Evolutionary conservation across 176 grass and related monocot genomes (phyloP).

Genomic region (maize (Zea mays)): Zm-B73-REFERENCE-NAM-5.0 NC_050099.1:186358001-186358500

Average conservation of each 20-base stretch:
- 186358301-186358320: constrained; percentile 12
- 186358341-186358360: constrained; percentile 24
- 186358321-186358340: not conserved
- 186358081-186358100: not conserved
- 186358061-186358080: not conserved
- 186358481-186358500: not conserved
- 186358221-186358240: not conserved
- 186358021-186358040: constrained; percentile 30
- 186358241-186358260: constrained; percentile 6
- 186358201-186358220: not conserved
- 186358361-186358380: not conserved
- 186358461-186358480: not conserved
- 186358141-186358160: constrained; percentile 19
- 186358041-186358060: not conserved
- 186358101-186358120: not conserved
- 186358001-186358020: not conserved
- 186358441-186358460: constrained; percentile 20
- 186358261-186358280: not conserved
- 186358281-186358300: constrained; percentile 18
- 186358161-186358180: not conserved
- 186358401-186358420: not conserved
- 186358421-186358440: constrained; percentile 48
- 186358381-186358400: constrained; percentile 10
- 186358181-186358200: not conserved
- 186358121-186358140: not conserved